Evolutionary conservation across 2,329 filamentous ascomycete genomes (phyloP), one percentile per base, ranked within the genome.

Genomic region (Venturia nashicola): DNA sequence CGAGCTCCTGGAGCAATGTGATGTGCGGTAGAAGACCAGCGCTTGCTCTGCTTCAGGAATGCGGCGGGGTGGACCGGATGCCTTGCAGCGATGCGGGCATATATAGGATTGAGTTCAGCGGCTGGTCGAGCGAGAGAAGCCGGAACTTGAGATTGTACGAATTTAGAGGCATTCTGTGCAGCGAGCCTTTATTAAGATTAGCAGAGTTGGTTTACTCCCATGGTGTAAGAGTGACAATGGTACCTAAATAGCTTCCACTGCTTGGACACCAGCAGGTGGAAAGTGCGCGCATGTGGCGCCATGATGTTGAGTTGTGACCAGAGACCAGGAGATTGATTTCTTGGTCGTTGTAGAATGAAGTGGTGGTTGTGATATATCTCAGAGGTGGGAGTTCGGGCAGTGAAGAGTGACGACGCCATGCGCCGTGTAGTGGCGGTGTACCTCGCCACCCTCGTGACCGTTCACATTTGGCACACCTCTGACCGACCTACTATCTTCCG

Each of bases 61-160:
- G 85, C 85, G 65, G 82, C 77, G 48, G 82, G 84, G 70, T 85
- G 85, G 64, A 85, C 76, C 43, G 84, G 82, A 65, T 87, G 85
- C 48, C 79, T 79, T 9, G 80, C 77, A 39, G 78, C 75, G 67
- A 80, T 79, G 67, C 83, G 82, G 44, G 80, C 82, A 68, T 85
- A 82, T 34, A 83, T 77, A 20, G 85, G 84, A 71, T 88, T 80
- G 60, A 86, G 75, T 69, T 83, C 77, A 34, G 74, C 74, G 67
- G 77, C 70, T 66, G 80, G 76, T 64, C 76, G 74, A 65, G 39
- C 36, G 23, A 72, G 63, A 65, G 75, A 73, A 43, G 77, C 71
- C 63, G 75, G 73, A 61, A 81, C 69, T 65, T 78, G 76, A 65
- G 74, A 72, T 71, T 78, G 76, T 65, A 80, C 71, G 62, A 77